Conservation (phyloP, 176 grass and related monocot species). For the Triticum urartu region DNA sequence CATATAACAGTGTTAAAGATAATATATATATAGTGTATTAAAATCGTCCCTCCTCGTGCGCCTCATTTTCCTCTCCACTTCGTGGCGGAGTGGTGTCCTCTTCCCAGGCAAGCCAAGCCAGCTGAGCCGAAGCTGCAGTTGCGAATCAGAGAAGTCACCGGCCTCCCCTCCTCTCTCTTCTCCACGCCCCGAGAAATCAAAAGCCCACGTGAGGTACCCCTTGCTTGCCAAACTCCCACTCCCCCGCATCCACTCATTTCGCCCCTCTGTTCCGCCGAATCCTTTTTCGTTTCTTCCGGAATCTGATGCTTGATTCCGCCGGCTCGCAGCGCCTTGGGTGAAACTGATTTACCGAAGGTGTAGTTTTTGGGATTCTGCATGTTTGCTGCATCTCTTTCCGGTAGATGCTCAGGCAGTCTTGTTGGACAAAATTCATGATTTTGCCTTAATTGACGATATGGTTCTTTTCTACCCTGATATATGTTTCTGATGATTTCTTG, state of each 20-base stretch:
- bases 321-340: background rate
- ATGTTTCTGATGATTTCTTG: background rate
- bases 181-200: background rate
- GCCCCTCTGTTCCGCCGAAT: background rate
- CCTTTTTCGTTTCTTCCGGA: background rate
- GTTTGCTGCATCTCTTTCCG: background rate
- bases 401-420: background rate
- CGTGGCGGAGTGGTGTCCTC: background rate
- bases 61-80: conserved; percentile 2
- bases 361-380: background rate
- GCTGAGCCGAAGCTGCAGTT: background rate
- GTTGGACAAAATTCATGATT: background rate
- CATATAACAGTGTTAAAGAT: background rate
- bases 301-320: background rate
- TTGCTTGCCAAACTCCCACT: conserved; percentile 33
- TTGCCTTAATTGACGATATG: background rate
- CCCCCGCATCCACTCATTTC: conserved; percentile 15
- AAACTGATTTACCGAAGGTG: background rate
- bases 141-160: background rate
- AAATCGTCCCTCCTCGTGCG: background rate
- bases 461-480: background rate
- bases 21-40: too few species aligned
- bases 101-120: background rate
- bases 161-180: background rate
- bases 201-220: conserved; percentile 33